phyloP scores from a whole-genome alignment of 75 land plant genomes.

The Cryptomeria japonica region DNA sequence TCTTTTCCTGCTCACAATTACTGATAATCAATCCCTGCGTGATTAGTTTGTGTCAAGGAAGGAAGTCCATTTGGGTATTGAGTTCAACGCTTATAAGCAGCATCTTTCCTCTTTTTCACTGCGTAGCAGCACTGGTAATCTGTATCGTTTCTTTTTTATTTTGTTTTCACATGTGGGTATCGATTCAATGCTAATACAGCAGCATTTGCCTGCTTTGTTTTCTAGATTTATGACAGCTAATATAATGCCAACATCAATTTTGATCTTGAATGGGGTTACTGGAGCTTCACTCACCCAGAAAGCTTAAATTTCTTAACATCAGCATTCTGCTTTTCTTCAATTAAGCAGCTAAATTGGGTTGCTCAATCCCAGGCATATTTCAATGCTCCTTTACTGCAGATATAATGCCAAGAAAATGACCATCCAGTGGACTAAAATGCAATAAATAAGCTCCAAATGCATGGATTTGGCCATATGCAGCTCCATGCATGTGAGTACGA shows the following conservation, averaged over 20 bases:
- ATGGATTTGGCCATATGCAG: neutral
- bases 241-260: neutral
- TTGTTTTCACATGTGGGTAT: neutral
- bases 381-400: neutral
- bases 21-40: neutral
- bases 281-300: neutral
- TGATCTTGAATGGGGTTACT: slow-evolving; percentile 2
- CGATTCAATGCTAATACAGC: neutral
- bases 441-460: neutral
- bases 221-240: neutral
- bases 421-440: neutral
- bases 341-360: neutral
- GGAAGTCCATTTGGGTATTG: neutral
- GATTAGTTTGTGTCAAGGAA: neutral
- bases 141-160: neutral
- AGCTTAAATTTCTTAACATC: neutral
- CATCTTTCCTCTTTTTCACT: neutral
- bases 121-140: neutral
- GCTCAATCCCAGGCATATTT: neutral
- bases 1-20: neutral
- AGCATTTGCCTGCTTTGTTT: neutral
- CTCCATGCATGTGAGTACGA: neutral
- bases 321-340: neutral
- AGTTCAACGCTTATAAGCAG: neutral
- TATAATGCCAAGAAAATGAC: neutral